A percentile compares a stretch with the other conserved stretches of the same genome.
These are phyloP conservation scores for Tolypocladium cylindrosporum DNA, from an alignment of 2,329 filamentous ascomycete species.

Conservation along the genomic window DNA sequence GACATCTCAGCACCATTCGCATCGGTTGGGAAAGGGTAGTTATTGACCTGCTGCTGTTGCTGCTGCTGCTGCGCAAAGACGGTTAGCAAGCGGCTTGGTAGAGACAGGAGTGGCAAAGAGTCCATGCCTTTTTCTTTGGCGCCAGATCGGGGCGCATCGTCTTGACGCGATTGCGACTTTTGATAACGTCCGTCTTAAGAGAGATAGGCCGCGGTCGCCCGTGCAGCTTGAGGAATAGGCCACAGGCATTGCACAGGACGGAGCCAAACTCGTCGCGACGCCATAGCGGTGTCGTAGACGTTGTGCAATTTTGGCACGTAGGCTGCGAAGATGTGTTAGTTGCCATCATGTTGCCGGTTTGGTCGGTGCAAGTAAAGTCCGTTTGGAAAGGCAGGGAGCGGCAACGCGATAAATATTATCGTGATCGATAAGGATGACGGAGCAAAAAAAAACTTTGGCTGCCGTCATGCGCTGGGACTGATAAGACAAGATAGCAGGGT, in stretches of 20 bases:
- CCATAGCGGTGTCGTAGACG: constrained; percentile 93
- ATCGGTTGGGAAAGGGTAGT: constrained; percentile 30
- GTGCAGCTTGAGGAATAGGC: constrained; percentile 93
- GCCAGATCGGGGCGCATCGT: constrained; percentile 67
- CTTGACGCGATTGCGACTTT: constrained; percentile 97
- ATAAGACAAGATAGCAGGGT: constrained; percentile 24
- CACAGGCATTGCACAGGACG: constrained; percentile 97
- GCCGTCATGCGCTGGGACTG: constrained; percentile 17
- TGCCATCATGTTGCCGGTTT: constrained; percentile 35
- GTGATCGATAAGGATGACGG: constrained; percentile 28
- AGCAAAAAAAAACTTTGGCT: constrained; percentile 24
- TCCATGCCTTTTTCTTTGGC: constrained; percentile 71
- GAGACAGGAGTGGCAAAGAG: not conserved
- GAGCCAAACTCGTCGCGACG: constrained; percentile 91
- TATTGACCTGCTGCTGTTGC: constrained; percentile 29
- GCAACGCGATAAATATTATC: constrained; percentile 21
- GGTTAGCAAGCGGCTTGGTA: not conserved
- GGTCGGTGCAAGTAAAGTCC: constrained; percentile 14
- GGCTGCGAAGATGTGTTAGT: constrained; percentile 67
- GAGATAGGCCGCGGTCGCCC: constrained; percentile 88
- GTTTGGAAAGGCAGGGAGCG: constrained; percentile 13
- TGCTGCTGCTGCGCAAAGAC: constrained; percentile 10
- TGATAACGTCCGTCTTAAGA: constrained; percentile 98
- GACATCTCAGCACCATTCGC: constrained; percentile 47
- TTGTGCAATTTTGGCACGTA: constrained; percentile 91